Conservation (phyloP, 1,139 yeast genomes). For the Nadsonia starkeyi-henricii region DNA sequence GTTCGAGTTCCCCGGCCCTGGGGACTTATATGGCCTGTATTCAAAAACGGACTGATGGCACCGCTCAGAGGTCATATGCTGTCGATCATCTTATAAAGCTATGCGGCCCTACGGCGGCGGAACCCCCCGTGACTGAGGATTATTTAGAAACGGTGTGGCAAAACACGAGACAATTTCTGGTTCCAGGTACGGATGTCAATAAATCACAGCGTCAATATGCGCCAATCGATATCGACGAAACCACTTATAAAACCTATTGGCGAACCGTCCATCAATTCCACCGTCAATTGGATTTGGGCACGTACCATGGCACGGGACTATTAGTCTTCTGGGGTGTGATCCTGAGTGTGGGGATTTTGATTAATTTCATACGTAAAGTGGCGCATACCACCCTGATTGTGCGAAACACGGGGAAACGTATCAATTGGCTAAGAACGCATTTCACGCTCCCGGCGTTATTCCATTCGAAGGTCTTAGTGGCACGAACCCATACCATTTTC, state of each 20-base stretch:
- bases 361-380: constrained; percentile 7
- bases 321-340: constrained; percentile 21
- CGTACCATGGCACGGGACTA: constrained; percentile 2
- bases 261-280: background rate
- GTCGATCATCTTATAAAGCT: background rate
- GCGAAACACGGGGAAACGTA: constrained; percentile 18
- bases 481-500: too few relatives aligned
- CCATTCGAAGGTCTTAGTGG: too few relatives aligned
- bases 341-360: constrained; percentile 11
- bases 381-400: constrained; percentile 25
- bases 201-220: background rate
- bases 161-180: background rate
- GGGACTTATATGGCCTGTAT: background rate
- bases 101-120: too few relatives aligned
- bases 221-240: background rate
- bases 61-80: background rate
- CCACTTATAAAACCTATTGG: background rate
- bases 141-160: background rate
- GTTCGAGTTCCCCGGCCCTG: background rate
- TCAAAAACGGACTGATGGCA: background rate
- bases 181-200: background rate
- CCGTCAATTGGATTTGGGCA: constrained; percentile 2
- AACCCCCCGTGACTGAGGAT: background rate
- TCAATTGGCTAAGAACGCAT: constrained; percentile 26
- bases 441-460: constrained; percentile 38